Evolutionary conservation across 73 alveolate species (phyloP).

Genomic region (Urostyla sp.): DNA sequence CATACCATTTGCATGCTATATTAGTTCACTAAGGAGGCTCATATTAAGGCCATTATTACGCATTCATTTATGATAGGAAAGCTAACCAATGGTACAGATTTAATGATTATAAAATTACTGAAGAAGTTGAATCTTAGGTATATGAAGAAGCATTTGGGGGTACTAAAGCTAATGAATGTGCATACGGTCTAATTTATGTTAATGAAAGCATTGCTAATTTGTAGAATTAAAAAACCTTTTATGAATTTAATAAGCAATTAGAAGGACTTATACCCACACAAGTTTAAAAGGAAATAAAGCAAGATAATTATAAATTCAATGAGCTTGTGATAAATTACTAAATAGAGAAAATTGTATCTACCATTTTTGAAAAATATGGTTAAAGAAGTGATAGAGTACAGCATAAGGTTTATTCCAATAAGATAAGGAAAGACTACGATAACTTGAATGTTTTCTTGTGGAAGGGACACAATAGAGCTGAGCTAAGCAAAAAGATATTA

Average conservation of each 20-base stretch:
- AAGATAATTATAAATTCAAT: slow-evolving; percentile 46
- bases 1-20: slow-evolving; percentile 80
- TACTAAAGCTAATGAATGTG: slow-evolving; percentile 33
- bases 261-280: neutral
- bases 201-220: neutral
- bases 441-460: slow-evolving; percentile 23
- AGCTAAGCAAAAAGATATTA: slow-evolving; percentile 16
- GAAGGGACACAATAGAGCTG: slow-evolving; percentile 1
- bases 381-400: slow-evolving; percentile 28
- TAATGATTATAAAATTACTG: slow-evolving; percentile 78
- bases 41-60: slow-evolving; percentile 96
- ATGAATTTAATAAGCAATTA: slow-evolving; percentile 1
- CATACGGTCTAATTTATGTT: slow-evolving; percentile 61
- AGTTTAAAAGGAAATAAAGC: neutral
- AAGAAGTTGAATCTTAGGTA: slow-evolving; percentile 74
- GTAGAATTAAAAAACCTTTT: neutral
- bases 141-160: slow-evolving; percentile 69
- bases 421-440: slow-evolving; percentile 34
- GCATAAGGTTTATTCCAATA: neutral
- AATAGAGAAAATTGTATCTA: slow-evolving; percentile 16
- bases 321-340: neutral
- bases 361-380: slow-evolving; percentile 8
- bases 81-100: slow-evolving; percentile 80
- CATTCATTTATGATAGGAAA: slow-evolving; percentile 88
- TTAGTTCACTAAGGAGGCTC: slow-evolving; percentile 95